These are phyloP conservation scores for Meyerozyma athensensis DNA, from an alignment of 1,139 yeast species.

Conservation along the genomic window DNA sequence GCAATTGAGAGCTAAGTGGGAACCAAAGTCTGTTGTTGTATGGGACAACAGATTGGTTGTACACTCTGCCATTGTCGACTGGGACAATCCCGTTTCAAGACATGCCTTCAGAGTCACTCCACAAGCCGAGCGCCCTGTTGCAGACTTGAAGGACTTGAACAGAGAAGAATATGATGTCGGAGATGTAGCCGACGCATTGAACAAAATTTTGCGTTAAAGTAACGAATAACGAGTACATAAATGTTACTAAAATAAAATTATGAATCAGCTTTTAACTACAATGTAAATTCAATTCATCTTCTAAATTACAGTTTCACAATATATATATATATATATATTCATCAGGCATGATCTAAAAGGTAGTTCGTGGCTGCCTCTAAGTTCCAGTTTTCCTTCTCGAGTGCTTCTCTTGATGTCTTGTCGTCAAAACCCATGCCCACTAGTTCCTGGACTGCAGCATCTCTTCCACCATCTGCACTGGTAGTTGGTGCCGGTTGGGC, in stretches of 20 bases:
- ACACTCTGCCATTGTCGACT: constrained; percentile 63
- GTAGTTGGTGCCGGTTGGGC: constrained; percentile 22
- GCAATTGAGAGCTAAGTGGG: constrained; percentile 55
- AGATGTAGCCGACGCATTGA: constrained; percentile 35
- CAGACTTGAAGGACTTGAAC: constrained; percentile 28
- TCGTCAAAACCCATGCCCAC: constrained; percentile 86
- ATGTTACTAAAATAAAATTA: neutral
- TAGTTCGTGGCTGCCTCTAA: constrained; percentile 81
- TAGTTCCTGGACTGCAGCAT: constrained; percentile 59
- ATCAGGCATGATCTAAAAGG: constrained; percentile 62
- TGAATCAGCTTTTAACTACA: neutral
- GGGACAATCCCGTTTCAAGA: constrained; percentile 51
- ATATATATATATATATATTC: neutral
- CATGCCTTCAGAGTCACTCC: constrained; percentile 69
- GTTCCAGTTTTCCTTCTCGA: constrained; percentile 66
- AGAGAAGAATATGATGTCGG: constrained; percentile 35
- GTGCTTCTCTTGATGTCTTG: constrained; percentile 61
- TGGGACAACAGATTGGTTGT: constrained; percentile 69
- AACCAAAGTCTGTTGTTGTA: constrained; percentile 57
- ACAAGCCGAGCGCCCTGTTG: constrained; percentile 49
- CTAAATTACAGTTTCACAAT: neutral
- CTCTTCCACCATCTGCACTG: neutral
- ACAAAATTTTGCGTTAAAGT: constrained; percentile 10
- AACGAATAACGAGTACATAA: neutral
- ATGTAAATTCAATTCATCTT: neutral